These are phyloP conservation scores for Zangia roseola DNA, from an alignment of 768 basidiomycete genomes.

Conservation along the genomic window DNA sequence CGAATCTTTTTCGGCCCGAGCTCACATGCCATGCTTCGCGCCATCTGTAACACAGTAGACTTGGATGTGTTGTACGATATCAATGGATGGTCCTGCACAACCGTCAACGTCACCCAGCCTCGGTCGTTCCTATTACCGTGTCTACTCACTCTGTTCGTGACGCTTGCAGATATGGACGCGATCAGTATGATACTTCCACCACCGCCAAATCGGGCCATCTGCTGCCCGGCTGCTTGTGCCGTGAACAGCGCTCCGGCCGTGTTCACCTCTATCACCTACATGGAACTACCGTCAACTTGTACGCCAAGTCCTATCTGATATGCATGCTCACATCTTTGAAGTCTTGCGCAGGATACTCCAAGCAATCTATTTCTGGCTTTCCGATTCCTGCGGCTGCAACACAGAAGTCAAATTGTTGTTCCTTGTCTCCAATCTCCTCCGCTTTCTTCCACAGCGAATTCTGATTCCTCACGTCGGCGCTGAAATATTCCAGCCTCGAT, in stretches of 20 bases:
- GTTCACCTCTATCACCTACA: conserved; percentile 65
- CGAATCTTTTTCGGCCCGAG: conserved; percentile 64
- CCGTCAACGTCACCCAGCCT: no score
- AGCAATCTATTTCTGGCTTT: conserved; percentile 55
- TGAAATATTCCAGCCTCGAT: conserved; percentile 57
- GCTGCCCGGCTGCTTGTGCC: conserved; percentile 57
- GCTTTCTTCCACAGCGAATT: conserved; percentile 52
- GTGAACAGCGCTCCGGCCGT: conserved; percentile 60
- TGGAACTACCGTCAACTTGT: neutral
- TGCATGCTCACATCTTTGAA: conserved; percentile 52
- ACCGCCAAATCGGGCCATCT: conserved; percentile 50
- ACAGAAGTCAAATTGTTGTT: conserved; percentile 72
- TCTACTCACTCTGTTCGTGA: conserved; percentile 62
- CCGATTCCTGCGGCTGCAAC: conserved; percentile 78
- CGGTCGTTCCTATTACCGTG: neutral
- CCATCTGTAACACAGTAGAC: conserved; percentile 77
- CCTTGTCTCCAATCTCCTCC: conserved; percentile 61
- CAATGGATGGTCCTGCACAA: conserved; percentile 65
- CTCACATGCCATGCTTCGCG: conserved; percentile 80
- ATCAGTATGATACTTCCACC: conserved; percentile 58
- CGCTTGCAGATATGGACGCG: conserved; percentile 62
- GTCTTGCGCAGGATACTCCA: conserved; percentile 63
- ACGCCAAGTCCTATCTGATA: no score
- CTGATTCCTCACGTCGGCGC: conserved; percentile 67
- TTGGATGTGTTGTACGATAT: conserved; percentile 78